phyloP scores from a whole-genome alignment of 306 rosid species.

The Boehmeria nivea region DNA sequence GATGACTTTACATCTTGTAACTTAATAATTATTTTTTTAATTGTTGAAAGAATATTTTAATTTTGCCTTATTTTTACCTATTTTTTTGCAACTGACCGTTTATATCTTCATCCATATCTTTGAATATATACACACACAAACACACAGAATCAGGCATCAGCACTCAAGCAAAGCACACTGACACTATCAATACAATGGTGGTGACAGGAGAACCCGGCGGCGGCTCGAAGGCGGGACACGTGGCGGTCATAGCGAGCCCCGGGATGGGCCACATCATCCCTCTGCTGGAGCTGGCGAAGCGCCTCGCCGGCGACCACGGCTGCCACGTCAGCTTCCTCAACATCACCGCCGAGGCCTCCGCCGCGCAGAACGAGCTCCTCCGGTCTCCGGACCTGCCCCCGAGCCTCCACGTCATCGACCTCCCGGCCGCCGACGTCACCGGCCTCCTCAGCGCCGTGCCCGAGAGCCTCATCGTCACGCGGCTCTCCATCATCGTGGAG shows the following conservation, averaged over 20 bases:
- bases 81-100: too few species aligned
- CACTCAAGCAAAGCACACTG: background rate
- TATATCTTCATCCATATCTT: too few species aligned
- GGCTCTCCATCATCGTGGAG: conserved; percentile 15
- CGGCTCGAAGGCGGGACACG: conserved; percentile 1
- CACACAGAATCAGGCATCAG: too few species aligned
- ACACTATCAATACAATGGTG: background rate
- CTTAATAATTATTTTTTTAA: too few species aligned
- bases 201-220: too few species aligned
- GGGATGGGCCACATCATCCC: conserved; percentile 49
- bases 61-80: too few species aligned
- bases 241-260: conserved; percentile 38
- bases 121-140: too few species aligned
- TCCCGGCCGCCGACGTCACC: conserved; percentile 43
- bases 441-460: conserved; percentile 16
- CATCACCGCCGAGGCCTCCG: conserved; percentile 45
- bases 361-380: conserved; percentile 31
- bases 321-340: conserved; percentile 39
- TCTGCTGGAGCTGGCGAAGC: conserved; percentile 28
- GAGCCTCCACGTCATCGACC: conserved; percentile 32
- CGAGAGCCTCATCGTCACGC: conserved; percentile 17
- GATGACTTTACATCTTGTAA: too few species aligned
- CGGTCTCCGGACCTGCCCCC: conserved; percentile 26
- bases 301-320: conserved; percentile 28
- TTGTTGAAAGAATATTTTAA: too few species aligned